Conservation (phyloP, 73 alveolate genomes). For the Uronychia setigera region DNA sequence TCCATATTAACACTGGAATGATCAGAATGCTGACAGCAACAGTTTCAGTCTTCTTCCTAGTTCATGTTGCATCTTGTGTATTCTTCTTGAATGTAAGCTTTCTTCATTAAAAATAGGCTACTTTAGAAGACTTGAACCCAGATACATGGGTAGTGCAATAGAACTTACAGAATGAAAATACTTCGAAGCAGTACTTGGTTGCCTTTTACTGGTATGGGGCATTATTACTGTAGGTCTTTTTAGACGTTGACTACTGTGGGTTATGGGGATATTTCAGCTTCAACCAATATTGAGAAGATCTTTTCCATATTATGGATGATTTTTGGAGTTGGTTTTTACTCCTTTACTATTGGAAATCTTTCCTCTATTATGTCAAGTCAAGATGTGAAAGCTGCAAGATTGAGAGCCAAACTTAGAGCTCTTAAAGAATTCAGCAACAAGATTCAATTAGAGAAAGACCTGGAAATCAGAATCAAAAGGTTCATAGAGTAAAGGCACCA, state of each 20-base stretch:
- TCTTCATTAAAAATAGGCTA: conserved; percentile 47
- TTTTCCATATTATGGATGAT: conserved; percentile 73
- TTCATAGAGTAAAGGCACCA: conserved; percentile 12
- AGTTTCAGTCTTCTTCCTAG: conserved; percentile 55
- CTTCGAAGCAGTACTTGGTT: conserved; percentile 50
- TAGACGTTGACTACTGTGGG: conserved; percentile 87
- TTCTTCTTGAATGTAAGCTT: conserved; percentile 59
- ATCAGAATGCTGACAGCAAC: conserved; percentile 49
- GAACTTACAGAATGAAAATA: conserved; percentile 32
- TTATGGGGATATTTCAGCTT: conserved; percentile 82
- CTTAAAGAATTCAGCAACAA: conserved; percentile 22
- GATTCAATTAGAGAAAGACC: conserved; percentile 6
- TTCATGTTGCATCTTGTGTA: conserved; percentile 81
- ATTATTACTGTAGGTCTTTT: conserved; percentile 73
- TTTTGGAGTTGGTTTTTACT: conserved; percentile 82
- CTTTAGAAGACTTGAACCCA: conserved; percentile 71
- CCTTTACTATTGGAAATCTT: conserved; percentile 82
- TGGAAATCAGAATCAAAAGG: conserved; percentile 13
- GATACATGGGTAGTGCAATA: conserved; percentile 86
- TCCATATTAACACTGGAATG: conserved; percentile 38
- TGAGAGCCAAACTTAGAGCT: conserved; percentile 57
- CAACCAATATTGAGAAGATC: conserved; percentile 57
- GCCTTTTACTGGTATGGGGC: conserved; percentile 61
- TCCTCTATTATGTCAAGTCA: conserved; percentile 51
- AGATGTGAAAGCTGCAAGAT: conserved; percentile 39